Base-by-base conservation (phyloP, 768 basidiomycete species). In the Lentinus brumalis region DNA sequence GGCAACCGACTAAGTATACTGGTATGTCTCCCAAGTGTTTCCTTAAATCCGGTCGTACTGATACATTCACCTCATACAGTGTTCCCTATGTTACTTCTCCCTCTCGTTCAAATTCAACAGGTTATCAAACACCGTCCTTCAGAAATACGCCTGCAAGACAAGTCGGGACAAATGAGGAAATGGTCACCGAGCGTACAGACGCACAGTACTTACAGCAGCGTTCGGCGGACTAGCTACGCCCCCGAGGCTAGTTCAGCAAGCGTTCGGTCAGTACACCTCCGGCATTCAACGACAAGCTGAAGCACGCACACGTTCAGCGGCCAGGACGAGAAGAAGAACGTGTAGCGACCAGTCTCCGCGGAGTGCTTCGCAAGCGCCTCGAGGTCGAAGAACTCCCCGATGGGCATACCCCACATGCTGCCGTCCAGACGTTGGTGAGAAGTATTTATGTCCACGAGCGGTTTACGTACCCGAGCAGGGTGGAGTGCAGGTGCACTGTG, bases 321-420 rank as follows among this genome's bases (percentile, higher is more conserved):
- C 87, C 86, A 89, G 2, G 86, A 89, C 1, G 86, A 80, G 74
- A 90, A 88, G 79, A 89, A 90, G 71, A 91, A 89, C 10, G 85
- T 86, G 69, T 87, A 89, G 65, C 86, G 74, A 5, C 81, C 79
- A 1, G 81, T 83, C 62, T 82, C 81, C 5, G 79, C 80, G 67
- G 86, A 89, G 8, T 76, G 73, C 60, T 80, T 73, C 11, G 86
- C 81, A 2, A 90, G 76, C 59, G 79, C 78, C 70, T 90, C 88
- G 41, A 89, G 74, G 70, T 90, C 88, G 69, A 90, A 89, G 66
- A 89, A 81, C 74, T 89, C 89, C 40, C 86, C 88, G 85, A 89
- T 84, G 30, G 87, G 87, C 86, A 89, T 88, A 4, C 88, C 88
- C 83, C 86, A 89, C 14, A 88, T 72, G 6, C 87, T 87, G 52